Evolutionary conservation across 2,329 filamentous ascomycete species (phyloP), one percentile per base, ranked within the genome.

Genomic region (Penicillium sumatraense): DNA sequence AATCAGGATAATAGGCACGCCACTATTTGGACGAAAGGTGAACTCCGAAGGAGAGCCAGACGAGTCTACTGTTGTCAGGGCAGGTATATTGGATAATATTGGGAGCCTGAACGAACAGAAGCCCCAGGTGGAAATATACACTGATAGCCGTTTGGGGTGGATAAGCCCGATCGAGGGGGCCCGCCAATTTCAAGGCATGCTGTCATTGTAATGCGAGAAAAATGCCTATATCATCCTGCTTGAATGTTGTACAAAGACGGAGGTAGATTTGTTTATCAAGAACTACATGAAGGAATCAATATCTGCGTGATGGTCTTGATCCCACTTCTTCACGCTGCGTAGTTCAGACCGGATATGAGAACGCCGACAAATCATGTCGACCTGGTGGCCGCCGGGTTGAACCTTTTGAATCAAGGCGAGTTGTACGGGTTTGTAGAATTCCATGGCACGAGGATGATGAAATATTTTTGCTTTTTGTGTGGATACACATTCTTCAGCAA

Each of bases 401-500:
- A n/a, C n/a, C 41, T n/a, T 24, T 27, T 9, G 53, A 44, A 42
- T 48, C 55, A 49, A 49, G 57, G 54, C 54, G 60, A 61, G 55
- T 63, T 46, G 61, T 69, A 72, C 61, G 33, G 14, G 16, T 9
- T n/a, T 36, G 33, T 36, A 16, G 57, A 52, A 61, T 65, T 66
- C 59, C 61, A 63, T 62, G 54, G 57, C 55, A 68, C 62, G 65
- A 69, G 60, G 63, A 69, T 70, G 67, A 71, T 67, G 60, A 64
- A 68, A 70, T 67, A 60, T 63, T 71, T 70, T 70, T 69, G 70
- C 68, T 72, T 72, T 72, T 71, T 68, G 64, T 70, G 68, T 70
- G 68, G 69, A 72, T 73, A 73, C 63, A 66, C 72, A 69, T 72
- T 68, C 66, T 69, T 69, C 66, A 68, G 63, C 72, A 73, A 70